These are phyloP conservation scores for Psilocybe sp. DNA, from an alignment of 768 basidiomycete species.

Conservation along the genomic window DNA sequence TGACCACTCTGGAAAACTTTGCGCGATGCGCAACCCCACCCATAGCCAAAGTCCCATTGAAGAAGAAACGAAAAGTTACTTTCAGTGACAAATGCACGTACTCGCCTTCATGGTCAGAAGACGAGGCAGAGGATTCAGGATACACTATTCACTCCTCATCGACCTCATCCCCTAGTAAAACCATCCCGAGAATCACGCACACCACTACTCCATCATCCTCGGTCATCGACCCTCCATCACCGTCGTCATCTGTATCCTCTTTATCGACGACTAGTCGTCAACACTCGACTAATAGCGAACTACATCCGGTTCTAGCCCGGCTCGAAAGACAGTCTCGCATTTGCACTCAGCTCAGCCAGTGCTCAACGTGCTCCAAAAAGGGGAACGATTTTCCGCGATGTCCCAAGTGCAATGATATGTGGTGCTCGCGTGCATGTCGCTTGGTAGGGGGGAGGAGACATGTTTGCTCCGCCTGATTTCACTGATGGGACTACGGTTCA, in stretches of 20 bases:
- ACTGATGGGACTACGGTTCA: not conserved
- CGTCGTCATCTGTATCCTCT: constrained; percentile 16
- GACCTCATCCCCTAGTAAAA: constrained; percentile 9
- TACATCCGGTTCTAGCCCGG: constrained; percentile 48
- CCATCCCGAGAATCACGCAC: constrained; percentile 19
- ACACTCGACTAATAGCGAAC: constrained; percentile 6
- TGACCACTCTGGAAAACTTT: constrained; percentile 17
- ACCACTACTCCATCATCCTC: constrained; percentile 12
- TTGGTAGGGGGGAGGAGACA: constrained; percentile 52
- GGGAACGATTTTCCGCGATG: constrained; percentile 64
- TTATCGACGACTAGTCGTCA: constrained; percentile 9
- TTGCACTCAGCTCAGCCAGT: constrained; percentile 34
- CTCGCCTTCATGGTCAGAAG: constrained; percentile 11
- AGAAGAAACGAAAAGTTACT: constrained; percentile 19
- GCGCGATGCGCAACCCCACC: constrained; percentile 14
- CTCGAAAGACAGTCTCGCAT: constrained; percentile 54
- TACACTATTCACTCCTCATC: constrained; percentile 2
- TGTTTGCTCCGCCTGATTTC: constrained; percentile 28
- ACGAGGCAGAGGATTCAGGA: constrained; percentile 3
- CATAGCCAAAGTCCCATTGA: constrained; percentile 2
- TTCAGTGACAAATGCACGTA: constrained; percentile 18
- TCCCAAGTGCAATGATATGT: constrained; percentile 52
- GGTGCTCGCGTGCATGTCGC: constrained; percentile 66
- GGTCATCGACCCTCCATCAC: constrained; percentile 13
- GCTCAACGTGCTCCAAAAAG: constrained; percentile 49